Conservation (phyloP, 1,139 yeast genomes). For the Saccharomyces hybrid region DNA sequence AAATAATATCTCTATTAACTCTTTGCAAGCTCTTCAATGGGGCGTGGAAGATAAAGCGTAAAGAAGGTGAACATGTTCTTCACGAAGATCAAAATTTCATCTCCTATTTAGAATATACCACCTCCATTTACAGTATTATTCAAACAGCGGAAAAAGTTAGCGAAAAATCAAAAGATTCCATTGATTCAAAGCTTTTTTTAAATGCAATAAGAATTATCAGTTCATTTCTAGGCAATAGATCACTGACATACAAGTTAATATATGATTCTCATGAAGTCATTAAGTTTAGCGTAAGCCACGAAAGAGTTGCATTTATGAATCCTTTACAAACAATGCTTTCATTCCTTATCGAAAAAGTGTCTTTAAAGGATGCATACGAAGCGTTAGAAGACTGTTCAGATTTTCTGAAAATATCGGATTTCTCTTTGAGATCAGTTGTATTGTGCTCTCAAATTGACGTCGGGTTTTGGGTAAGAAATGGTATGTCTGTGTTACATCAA, state of each 20-base stretch:
- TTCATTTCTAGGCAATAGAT: conserved; percentile 24
- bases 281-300: conserved; percentile 41
- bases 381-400: conserved; percentile 21
- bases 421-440: conserved; percentile 52
- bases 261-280: conserved; percentile 25
- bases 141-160: conserved; percentile 38
- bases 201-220: conserved; percentile 37
- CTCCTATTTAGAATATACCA: conserved; percentile 43
- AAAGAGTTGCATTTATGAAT: conserved; percentile 48
- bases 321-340: conserved; percentile 49
- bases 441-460: conserved; percentile 47
- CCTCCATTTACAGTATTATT: conserved; percentile 42
- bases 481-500: conserved; percentile 46
- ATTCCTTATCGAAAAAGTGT: conserved; percentile 26
- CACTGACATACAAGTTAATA: conserved; percentile 22
- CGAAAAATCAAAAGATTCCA: conserved; percentile 19
- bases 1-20: conserved; percentile 36
- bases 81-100: conserved; percentile 45
- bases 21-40: conserved; percentile 50
- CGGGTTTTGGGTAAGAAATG: conserved; percentile 64
- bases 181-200: conserved; percentile 20
- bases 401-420: conserved; percentile 44
- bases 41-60: conserved; percentile 47
- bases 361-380: conserved; percentile 19
- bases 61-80: conserved; percentile 63